These are phyloP conservation scores for Penicillium hesseltinei DNA, from an alignment of 2,329 filamentous ascomycete genomes.

Conservation along the genomic window DNA sequence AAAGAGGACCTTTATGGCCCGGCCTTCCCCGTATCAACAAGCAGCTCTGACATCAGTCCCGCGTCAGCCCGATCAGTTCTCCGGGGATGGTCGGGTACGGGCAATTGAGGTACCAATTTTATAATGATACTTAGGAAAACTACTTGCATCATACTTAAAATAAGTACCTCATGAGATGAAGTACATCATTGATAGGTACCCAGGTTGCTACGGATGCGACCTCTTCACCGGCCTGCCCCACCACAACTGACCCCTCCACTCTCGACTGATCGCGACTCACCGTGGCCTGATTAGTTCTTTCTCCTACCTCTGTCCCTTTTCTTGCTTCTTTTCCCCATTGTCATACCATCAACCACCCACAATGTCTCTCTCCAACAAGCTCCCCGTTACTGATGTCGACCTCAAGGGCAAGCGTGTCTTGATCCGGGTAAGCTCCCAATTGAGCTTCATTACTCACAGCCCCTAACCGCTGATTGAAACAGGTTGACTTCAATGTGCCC, in stretches of 20 bases:
- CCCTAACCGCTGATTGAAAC: constrained; percentile 16
- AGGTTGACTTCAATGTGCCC: constrained; percentile 99
- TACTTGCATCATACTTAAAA: accelerated
- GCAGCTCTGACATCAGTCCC: constrained; percentile 41
- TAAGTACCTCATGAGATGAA: constrained; percentile 5
- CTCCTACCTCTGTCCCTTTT: constrained; percentile 9
- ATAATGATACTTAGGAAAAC: constrained; percentile 1
- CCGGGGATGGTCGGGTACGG: constrained; percentile 24
- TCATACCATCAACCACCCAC: constrained; percentile 14
- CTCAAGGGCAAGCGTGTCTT: constrained; percentile 98
- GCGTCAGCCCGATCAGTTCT: constrained; percentile 40
- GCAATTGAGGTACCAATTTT: background rate
- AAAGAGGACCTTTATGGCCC: constrained; percentile 16
- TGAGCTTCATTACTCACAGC: constrained; percentile 12
- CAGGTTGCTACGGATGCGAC: constrained; percentile 10
- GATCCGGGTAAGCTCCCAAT: constrained; percentile 71
- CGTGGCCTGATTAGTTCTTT: constrained; percentile 24
- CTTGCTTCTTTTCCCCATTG: constrained; percentile 7
- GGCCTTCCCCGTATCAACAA: constrained; percentile 30
- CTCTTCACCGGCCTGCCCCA: constrained; percentile 27
- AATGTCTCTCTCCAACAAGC: constrained; percentile 99
- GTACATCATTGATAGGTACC: constrained; percentile 18
- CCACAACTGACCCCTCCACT: constrained; percentile 24
- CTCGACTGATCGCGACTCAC: constrained; percentile 25
- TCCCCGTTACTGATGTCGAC: constrained; percentile 93